phyloP scores from a whole-genome alignment of 495 filamentous ascomycete species.

The Xylaria bambusicola region DNA sequence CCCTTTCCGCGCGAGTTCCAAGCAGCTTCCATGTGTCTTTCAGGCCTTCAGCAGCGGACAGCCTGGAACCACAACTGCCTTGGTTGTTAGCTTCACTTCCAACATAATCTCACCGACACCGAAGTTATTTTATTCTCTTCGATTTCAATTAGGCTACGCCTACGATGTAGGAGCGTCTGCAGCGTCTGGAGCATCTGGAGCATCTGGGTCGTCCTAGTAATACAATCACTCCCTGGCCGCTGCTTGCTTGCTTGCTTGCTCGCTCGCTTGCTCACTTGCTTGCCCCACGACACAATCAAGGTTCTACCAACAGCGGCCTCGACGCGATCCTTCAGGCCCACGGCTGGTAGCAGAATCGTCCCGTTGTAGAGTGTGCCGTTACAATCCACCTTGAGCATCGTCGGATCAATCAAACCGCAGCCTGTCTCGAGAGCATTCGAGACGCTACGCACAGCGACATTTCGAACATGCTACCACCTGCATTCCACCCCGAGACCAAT shows the following conservation, averaged over 20 bases:
- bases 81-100: neutral
- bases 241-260: no score
- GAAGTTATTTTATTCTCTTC: neutral
- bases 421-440: neutral
- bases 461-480: neutral
- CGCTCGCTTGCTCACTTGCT: no score
- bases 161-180: no score
- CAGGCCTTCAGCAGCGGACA: no score
- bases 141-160: neutral
- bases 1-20: no score
- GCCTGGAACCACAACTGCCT: neutral
- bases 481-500: constrained; percentile 1
- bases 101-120: neutral
- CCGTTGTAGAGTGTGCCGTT: neutral
- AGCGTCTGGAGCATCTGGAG: no score
- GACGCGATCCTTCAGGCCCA: neutral
- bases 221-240: no score
- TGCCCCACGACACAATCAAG: neutral
- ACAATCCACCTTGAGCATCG: neutral
- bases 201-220: no score
- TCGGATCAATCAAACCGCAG: neutral
- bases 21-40: no score
- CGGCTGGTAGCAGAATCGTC: constrained; percentile 6
- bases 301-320: neutral
- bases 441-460: neutral